Conservation (phyloP, 257 asterid genomes). For the Solanum dulcamara region DNA sequence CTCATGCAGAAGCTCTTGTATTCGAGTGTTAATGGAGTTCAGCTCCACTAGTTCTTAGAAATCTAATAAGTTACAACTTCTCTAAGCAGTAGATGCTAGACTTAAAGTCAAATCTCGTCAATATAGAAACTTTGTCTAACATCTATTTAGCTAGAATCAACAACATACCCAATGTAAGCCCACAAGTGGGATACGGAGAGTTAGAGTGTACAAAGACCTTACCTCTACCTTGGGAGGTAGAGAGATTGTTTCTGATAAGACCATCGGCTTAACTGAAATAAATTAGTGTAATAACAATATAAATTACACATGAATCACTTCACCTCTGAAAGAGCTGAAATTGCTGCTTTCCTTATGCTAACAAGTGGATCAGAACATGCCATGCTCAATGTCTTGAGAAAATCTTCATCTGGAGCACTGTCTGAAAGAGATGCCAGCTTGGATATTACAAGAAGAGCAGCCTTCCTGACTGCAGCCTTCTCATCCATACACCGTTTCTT, state of each 20-base stretch:
- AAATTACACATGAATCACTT: constrained; percentile 6
- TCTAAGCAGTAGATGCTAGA: not conserved
- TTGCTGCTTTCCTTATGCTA: constrained; percentile 87
- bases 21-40: too few relatives aligned
- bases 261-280: not conserved
- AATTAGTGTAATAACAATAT: not conserved
- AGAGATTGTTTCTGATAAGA: not conserved
- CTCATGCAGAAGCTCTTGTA: too few relatives aligned
- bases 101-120: not conserved
- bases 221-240: not conserved
- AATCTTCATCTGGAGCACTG: constrained; percentile 57
- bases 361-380: constrained; percentile 95
- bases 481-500: constrained; percentile 68
- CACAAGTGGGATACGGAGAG: not conserved
- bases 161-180: not conserved
- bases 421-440: constrained; percentile 51
- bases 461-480: constrained; percentile 95
- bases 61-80: too few relatives aligned
- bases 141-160: not conserved
- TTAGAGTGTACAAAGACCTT: not conserved
- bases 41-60: too few relatives aligned
- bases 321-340: constrained; percentile 89
- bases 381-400: constrained; percentile 72
- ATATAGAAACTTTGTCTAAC: not conserved
- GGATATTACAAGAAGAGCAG: constrained; percentile 71